phyloP scores from a whole-genome alignment of 164 flowering plant genomes.

The Cinnamomum chago region DNA sequence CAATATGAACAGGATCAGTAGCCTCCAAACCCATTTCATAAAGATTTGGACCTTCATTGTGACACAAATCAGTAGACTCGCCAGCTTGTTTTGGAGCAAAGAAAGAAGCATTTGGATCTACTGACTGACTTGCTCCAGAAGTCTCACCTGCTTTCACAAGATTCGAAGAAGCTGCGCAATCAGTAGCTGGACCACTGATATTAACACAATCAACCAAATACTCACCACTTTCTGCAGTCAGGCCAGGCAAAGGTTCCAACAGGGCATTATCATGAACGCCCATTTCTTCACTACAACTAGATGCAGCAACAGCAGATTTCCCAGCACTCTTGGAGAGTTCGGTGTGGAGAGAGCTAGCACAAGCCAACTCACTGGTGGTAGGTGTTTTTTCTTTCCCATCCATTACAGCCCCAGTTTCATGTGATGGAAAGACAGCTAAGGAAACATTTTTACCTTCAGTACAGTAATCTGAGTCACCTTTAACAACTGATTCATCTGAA shows the following conservation, averaged over 20 bases:
- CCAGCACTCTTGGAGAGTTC: background rate
- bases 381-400: background rate
- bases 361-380: background rate
- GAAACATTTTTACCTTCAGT: background rate
- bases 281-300: background rate
- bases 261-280: background rate
- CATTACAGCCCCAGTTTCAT: background rate
- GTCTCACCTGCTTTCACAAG: constrained; percentile 4
- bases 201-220: background rate
- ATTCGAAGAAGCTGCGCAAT: background rate
- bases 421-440: background rate
- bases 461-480: background rate
- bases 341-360: background rate
- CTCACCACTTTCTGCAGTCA: background rate
- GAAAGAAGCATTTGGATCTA: background rate
- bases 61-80: background rate
- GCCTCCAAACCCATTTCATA: background rate
- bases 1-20: background rate
- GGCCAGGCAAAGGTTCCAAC: background rate
- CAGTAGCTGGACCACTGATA: background rate
- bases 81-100: background rate
- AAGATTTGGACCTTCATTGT: background rate
- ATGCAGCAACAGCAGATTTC: background rate
- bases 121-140: background rate
- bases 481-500: background rate